Percentiles rank a stretch among this genome's conserved stretches.
Evolutionary conservation across 2,329 filamentous ascomycete genomes (phyloP).

Genomic region (Triangularia verruculosa): DNA sequence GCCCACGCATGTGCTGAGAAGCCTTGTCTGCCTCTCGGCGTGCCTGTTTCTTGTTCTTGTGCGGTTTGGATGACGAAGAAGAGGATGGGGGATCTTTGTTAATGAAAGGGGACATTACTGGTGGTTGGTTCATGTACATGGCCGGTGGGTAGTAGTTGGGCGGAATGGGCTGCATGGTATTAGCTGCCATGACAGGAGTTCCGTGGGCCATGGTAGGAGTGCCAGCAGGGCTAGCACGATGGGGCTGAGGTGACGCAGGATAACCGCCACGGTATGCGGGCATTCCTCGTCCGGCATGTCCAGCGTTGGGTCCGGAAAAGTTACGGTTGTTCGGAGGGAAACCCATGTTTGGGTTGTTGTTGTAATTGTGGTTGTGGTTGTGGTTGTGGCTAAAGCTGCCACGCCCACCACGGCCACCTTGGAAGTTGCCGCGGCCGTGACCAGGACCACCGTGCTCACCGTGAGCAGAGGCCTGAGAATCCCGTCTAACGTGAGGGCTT

Average conservation of each 20-base stretch:
- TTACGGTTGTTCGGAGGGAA: constrained; percentile 37
- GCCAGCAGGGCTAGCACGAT: constrained; percentile 63
- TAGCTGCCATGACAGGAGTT: constrained; percentile 8
- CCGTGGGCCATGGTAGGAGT: constrained; percentile 51
- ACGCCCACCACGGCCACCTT: constrained; percentile 47
- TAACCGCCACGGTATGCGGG: constrained; percentile 38
- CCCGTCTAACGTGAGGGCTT: constrained; percentile 66
- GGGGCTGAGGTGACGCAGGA: constrained; percentile 63
- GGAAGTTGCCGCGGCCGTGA: constrained; percentile 56
- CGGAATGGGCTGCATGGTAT: neutral
- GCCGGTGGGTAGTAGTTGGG: constrained; percentile 40
- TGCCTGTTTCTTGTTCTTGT: constrained; percentile 43
- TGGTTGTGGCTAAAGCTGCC: constrained; percentile 49
- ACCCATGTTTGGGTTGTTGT: constrained; percentile 41
- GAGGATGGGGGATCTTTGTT: constrained; percentile 33
- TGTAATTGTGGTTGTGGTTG: constrained; percentile 38
- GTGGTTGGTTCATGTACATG: constrained; percentile 50
- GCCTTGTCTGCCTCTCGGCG: constrained; percentile 49
- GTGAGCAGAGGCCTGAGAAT: constrained; percentile 81
- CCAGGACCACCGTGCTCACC: constrained; percentile 63
- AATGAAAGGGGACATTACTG: constrained; percentile 54
- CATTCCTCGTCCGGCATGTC: constrained; percentile 49
- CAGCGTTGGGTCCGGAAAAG: constrained; percentile 41
- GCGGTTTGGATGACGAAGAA: constrained; percentile 33
- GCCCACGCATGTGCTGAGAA: constrained; percentile 38